Percentiles rank a stretch among this genome's conserved stretches.
These are phyloP conservation scores for Entomortierella beljakovae DNA, from an alignment of 192 early-diverging fungal species.

Conservation along the genomic window DNA sequence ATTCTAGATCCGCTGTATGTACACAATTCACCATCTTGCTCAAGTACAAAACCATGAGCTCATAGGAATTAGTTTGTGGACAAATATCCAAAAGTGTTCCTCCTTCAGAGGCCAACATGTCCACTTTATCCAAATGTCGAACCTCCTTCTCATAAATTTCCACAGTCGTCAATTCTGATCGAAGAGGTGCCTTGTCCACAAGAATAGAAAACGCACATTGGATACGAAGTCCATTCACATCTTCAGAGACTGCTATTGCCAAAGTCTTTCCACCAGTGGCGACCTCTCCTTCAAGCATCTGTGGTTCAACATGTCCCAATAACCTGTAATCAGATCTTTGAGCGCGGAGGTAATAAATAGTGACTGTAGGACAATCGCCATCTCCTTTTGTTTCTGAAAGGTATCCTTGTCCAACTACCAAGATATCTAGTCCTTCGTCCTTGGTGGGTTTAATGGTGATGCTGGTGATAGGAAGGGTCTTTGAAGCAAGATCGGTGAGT, in stretches of 20 bases:
- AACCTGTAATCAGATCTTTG: conserved; percentile 34
- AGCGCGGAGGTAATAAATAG: conserved; percentile 50
- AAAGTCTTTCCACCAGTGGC: conserved; percentile 38
- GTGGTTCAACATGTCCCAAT: conserved; percentile 40
- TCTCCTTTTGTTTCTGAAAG: neutral
- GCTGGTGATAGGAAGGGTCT: conserved; percentile 33
- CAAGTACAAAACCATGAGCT: conserved; percentile 39
- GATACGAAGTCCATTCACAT: conserved; percentile 37
- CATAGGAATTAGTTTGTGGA: conserved; percentile 42
- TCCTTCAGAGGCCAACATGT: conserved; percentile 29
- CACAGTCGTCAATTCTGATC: conserved; percentile 38
- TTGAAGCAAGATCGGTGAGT: conserved; percentile 29
- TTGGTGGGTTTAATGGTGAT: conserved; percentile 39
- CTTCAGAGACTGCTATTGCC: conserved; percentile 34
- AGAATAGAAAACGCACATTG: conserved; percentile 43
- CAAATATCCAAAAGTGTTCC: conserved; percentile 47
- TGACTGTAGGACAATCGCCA: conserved; percentile 30
- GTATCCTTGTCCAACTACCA: conserved; percentile 38
- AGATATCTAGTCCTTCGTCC: conserved; percentile 23
- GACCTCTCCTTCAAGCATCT: conserved; percentile 36
- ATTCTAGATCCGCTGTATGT: conserved; percentile 32
- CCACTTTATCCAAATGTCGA: conserved; percentile 23
- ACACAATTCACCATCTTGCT: conserved; percentile 39
- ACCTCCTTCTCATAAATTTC: conserved; percentile 45
- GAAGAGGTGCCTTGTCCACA: conserved; percentile 11